These are phyloP conservation scores for Cyanodermella asteris DNA, from an alignment of 2,329 filamentous ascomycete genomes.

Conservation along the genomic window DNA sequence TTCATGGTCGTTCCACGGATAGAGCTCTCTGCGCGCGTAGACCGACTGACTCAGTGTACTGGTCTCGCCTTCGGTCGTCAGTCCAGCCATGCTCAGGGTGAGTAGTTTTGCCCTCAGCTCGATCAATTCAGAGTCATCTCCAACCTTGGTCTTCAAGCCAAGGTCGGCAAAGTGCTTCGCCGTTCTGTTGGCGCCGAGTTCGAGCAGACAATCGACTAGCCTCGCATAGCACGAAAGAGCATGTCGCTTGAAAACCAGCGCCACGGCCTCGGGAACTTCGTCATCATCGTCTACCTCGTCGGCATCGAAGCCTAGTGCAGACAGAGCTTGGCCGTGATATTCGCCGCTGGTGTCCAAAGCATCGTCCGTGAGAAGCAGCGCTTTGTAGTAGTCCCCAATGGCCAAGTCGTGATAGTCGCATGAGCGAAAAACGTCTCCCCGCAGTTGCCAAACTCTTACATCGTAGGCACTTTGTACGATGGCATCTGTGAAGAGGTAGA, in stretches of 20 bases:
- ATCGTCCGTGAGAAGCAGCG: conserved; percentile 72
- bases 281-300: not conserved
- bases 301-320: conserved; percentile 1
- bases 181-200: too few relatives aligned
- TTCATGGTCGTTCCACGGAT: conserved; percentile 41
- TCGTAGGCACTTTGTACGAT: too few relatives aligned
- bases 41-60: too few relatives aligned
- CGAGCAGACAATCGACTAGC: conserved; percentile 34
- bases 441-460: too few relatives aligned
- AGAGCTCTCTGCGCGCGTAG: conserved; percentile 29
- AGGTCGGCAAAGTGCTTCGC: too few relatives aligned
- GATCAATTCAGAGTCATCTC: too few relatives aligned
- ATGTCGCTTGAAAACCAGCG: conserved; percentile 1
- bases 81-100: conserved; percentile 6
- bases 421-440: too few relatives aligned
- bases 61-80: too few relatives aligned
- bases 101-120: too few relatives aligned
- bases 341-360: conserved; percentile 47
- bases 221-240: conserved; percentile 8
- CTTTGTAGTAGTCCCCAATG: conserved; percentile 72
- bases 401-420: conserved; percentile 90
- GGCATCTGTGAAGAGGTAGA: too few relatives aligned
- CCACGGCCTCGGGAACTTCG: not conserved
- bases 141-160: too few relatives aligned
- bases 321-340: conserved; percentile 6